A percentile compares a stretch with the other conserved stretches of the same genome.
Conservation (phyloP, 306 rosid species). For the Citrullus mucosospermus region DNA sequence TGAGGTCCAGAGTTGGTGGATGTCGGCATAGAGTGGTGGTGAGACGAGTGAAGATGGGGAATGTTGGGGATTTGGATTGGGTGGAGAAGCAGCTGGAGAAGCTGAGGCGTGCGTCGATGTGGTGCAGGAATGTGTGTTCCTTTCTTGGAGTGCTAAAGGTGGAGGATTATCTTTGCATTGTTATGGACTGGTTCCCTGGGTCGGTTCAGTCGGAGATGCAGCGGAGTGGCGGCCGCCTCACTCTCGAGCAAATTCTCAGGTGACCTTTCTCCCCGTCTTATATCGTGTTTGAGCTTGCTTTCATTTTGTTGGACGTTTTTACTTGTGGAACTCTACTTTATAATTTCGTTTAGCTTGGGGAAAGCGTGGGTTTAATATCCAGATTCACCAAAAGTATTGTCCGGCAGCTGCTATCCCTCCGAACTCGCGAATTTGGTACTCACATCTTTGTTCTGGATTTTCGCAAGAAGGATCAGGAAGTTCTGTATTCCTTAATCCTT, state of each 20-base stretch:
- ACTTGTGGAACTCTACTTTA: neutral
- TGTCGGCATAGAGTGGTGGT: conserved; percentile 74
- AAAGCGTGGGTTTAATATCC: neutral
- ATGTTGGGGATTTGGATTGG: conserved; percentile 81
- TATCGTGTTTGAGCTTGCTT: neutral
- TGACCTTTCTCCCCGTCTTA: conserved; percentile 7
- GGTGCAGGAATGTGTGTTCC: conserved; percentile 94
- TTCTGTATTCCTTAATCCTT: neutral
- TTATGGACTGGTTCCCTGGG: conserved; percentile 73
- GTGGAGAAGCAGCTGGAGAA: conserved; percentile 65
- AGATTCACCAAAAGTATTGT: neutral
- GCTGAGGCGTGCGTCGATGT: conserved; percentile 89
- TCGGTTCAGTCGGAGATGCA: conserved; percentile 97
- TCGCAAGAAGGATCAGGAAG: neutral
- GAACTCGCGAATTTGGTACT: neutral
- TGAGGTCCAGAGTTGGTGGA: conserved; percentile 30
- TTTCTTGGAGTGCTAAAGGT: conserved; percentile 68
- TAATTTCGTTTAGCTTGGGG: neutral
- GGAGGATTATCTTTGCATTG: conserved; percentile 74
- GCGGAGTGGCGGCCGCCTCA: conserved; percentile 89
- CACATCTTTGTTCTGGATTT: neutral
- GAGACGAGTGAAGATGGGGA: conserved; percentile 50
- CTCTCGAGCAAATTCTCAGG: conserved; percentile 97
- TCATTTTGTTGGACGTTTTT: neutral
- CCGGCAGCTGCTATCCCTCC: neutral